Base-by-base conservation (phyloP, 2,329 filamentous ascomycete species). In the Penicillium sp. region DNA sequence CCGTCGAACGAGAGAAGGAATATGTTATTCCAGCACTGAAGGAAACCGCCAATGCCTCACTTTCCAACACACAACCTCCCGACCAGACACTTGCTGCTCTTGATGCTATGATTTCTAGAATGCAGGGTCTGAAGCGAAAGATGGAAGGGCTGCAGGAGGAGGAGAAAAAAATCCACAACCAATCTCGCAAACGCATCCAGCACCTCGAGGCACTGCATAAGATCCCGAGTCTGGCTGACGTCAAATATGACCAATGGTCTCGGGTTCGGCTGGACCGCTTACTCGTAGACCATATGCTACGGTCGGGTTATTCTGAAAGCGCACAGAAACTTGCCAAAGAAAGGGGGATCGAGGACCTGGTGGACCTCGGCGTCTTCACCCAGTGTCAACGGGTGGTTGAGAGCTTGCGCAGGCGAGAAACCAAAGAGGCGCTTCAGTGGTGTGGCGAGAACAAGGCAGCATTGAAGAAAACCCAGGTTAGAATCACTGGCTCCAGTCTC, bases 361-460 rank as follows among this genome's bases (percentile, higher is more conserved):
- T 96, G 4, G 94, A 97, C 72, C 81, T 96, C 1, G 87, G 92
- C 47, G 93, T 92, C 0, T 97, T 97, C 73, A 84, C 89, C 49
- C 83, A 88, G 63, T 93, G 92, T 77, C 88, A 88, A 57, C 83
- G 82, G 54, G 91, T 97, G 61, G 86, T 90, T 55, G 81, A 87
- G 64, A 89, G 87, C 57, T 75, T 99, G 56, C 77, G 83, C 41
- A 80, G 81, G 38, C 86, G 87, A 31, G 89, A 86, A 62, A 88
- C 93, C 4, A 81, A 81, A 34, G 89, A 95, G 65, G 92, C 92
- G 21, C 74, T 99, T 50, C 83, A 85, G 11, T 99, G 94, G 94
- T 97, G 94, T 71, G 84, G 81, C 14, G 93, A 97, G 67, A 96
- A 97, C 73, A 94, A 95, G 74, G 92, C 93, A 66, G 89, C 92